Evolutionary conservation across 176 grass and related monocot genomes (phyloP).

Genomic region (Ensete ventricosum): DNA sequence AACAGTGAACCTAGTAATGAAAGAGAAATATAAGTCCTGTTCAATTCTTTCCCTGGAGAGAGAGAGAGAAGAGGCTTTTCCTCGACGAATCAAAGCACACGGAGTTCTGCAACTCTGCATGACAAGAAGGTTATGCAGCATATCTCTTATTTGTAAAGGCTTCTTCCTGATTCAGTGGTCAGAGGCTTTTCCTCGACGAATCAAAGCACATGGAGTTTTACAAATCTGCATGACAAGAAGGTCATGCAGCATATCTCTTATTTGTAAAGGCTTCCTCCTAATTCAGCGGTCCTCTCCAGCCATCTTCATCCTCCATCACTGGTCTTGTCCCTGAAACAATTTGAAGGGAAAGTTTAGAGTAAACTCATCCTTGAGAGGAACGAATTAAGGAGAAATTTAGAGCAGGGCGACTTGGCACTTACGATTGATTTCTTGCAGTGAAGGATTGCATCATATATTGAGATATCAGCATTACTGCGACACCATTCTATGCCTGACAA

Average conservation of each 20-base stretch:
- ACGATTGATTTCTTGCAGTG: conserved; percentile 88
- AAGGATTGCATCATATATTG: conserved; percentile 75
- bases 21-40: neutral
- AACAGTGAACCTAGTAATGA: neutral
- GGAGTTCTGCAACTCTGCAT: too few species aligned
- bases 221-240: too few species aligned
- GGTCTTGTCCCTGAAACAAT: neutral
- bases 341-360: neutral
- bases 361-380: neutral
- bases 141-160: too few species aligned
- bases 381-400: too few species aligned
- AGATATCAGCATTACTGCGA: conserved; percentile 73
- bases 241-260: too few species aligned
- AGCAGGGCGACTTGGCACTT: conserved; percentile 1
- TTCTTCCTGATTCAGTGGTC: neutral
- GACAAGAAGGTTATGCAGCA: too few species aligned
- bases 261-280: neutral
- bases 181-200: neutral
- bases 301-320: neutral
- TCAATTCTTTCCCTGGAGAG: neutral
- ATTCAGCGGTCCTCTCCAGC: neutral
- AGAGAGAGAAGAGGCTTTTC: neutral
- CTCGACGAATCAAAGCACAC: neutral
- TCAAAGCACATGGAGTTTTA: neutral
- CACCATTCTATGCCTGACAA: conserved; percentile 37